phyloP scores from a whole-genome alignment of 768 basidiomycete genomes.

The Panaeolus papilionaceus region DNA sequence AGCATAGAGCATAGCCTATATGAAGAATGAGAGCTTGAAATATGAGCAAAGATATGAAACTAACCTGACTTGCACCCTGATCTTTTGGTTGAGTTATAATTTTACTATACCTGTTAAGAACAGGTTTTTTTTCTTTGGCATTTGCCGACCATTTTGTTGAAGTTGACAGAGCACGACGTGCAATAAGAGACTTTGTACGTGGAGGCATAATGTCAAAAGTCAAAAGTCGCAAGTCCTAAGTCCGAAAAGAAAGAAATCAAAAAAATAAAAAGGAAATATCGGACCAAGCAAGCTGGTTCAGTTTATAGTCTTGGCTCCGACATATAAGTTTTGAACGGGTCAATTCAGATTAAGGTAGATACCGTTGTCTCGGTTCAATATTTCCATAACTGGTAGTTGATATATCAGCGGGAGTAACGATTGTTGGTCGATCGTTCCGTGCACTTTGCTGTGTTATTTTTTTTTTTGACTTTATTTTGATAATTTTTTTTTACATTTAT shows the following conservation, averaged over 20 bases:
- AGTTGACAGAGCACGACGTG: conserved; percentile 40
- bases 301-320: background rate
- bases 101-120: conserved; percentile 78
- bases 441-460: conserved; percentile 21
- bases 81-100: conserved; percentile 90
- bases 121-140: conserved; percentile 37
- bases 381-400: conserved; percentile 29
- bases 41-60: background rate
- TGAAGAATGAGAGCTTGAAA: conserved; percentile 16
- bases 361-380: conserved; percentile 45
- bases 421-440: conserved; percentile 41
- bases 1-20: conserved; percentile 99
- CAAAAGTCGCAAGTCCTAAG: background rate
- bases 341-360: conserved; percentile 27
- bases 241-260: background rate
- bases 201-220: conserved; percentile 19
- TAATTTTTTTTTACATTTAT: conserved; percentile 17
- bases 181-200: background rate
- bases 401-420: conserved; percentile 45
- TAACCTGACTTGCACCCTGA: conserved; percentile 93
- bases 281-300: conserved; percentile 6
- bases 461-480: conserved; percentile 27
- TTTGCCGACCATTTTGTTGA: conserved; percentile 36
- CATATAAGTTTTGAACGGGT: background rate
- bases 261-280: background rate